Percentiles rank a stretch among this genome's conserved stretches.
Evolutionary conservation across 129 eudicot genomes (phyloP).

Genomic region (Artemisia tridentata): DNA sequence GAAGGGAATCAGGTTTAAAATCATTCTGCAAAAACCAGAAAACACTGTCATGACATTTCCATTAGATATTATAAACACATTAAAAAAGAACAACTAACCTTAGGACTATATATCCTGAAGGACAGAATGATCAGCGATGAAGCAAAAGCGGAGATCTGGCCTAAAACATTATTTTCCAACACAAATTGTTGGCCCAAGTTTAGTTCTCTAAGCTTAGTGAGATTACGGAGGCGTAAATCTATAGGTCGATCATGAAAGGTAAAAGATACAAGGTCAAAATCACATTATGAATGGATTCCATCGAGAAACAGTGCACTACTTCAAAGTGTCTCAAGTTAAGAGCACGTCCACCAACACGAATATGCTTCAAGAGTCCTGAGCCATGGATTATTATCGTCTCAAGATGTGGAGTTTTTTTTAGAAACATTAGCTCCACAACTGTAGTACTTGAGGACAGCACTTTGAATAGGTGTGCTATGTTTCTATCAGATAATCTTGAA

Average conservation of each 20-base stretch:
- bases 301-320: no score
- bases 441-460: neutral
- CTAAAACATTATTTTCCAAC: slow-evolving; percentile 29
- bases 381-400: neutral
- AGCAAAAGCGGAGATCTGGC: slow-evolving; percentile 30
- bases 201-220: slow-evolving; percentile 38
- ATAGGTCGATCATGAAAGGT: slow-evolving; percentile 33
- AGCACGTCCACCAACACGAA: no score
- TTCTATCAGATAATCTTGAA: neutral
- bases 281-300: no score
- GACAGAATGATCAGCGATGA: slow-evolving; percentile 29
- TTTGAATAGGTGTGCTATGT: neutral
- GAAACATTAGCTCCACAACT: neutral
- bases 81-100: neutral
- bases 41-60: neutral
- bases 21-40: slow-evolving; percentile 21
- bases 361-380: no score
- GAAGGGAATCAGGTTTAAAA: slow-evolving; percentile 21
- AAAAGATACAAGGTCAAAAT: neutral
- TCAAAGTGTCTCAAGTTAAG: no score
- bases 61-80: neutral
- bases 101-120: neutral
- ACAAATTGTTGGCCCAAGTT: slow-evolving; percentile 22
- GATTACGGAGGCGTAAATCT: slow-evolving; percentile 25
- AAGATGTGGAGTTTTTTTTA: slow-evolving; percentile 13